phyloP scores from a whole-genome alignment of 306 rosid genomes.

The Abrus pulchellus region DNA sequence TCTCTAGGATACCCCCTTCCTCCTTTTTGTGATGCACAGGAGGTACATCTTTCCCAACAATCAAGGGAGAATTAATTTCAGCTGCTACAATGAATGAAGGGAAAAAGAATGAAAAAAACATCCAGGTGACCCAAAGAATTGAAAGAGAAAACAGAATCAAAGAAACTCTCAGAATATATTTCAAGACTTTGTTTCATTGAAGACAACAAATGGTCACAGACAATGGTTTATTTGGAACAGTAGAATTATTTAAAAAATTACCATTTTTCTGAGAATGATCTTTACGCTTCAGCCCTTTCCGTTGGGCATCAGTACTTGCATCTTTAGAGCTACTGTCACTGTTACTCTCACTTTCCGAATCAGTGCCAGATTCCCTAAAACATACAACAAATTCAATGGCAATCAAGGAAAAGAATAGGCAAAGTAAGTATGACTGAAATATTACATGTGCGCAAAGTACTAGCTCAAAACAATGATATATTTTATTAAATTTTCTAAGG shows the following conservation, averaged over 20 bases:
- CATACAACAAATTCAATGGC: constrained; percentile 34
- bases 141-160: constrained; percentile 1
- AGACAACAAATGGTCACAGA: not conserved
- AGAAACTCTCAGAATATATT: not conserved
- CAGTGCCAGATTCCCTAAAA: constrained; percentile 67
- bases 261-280: constrained; percentile 61
- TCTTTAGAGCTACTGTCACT: constrained; percentile 58
- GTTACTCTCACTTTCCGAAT: constrained; percentile 71
- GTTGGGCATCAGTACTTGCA: constrained; percentile 56
- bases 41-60: constrained; percentile 48
- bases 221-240: not conserved
- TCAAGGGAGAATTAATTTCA: constrained; percentile 52
- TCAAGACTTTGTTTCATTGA: not conserved
- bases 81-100: constrained; percentile 45
- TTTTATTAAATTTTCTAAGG: not conserved
- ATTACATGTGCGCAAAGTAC: not conserved
- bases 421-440: not conserved
- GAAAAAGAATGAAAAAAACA: not conserved
- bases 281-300: constrained; percentile 57
- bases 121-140: not conserved
- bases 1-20: constrained; percentile 53
- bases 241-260: constrained; percentile 41
- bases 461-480: not conserved
- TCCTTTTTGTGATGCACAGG: constrained; percentile 55
- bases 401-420: not conserved